Conservation (phyloP, 257 asterid species). For the Solanum etuberosum region DNA sequence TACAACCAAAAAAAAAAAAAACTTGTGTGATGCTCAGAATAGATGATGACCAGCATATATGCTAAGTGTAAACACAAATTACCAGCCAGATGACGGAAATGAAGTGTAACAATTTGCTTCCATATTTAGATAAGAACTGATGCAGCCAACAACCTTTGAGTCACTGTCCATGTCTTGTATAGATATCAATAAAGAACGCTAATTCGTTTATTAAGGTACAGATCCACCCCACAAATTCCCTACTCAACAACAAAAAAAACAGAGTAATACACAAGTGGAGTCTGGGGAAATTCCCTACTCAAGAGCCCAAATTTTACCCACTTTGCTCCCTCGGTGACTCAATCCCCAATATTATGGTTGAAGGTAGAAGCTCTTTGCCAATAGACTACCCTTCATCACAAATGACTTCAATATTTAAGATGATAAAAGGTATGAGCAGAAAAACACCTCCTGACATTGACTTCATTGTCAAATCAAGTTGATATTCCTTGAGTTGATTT, state of each 20-base stretch:
- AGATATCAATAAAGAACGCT: neutral
- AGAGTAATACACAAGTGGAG: neutral
- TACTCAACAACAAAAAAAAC: neutral
- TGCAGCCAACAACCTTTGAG: neutral
- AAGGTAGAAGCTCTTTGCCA: neutral
- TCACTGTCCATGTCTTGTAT: neutral
- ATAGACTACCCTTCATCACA: neutral
- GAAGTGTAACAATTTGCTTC: neutral
- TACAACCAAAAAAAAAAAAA: neutral
- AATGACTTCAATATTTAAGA: neutral
- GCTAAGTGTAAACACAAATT: neutral
- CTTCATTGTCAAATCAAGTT: neutral
- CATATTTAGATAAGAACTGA: neutral
- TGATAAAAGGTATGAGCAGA: neutral
- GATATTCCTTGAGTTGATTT: neutral
- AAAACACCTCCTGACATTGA: neutral
- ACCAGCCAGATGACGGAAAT: neutral
- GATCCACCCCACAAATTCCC: neutral
- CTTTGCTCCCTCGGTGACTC: neutral
- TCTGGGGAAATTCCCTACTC: neutral
- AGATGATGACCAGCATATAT: neutral
- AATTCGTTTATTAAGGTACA: neutral
- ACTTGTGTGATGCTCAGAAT: neutral
- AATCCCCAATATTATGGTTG: neutral
- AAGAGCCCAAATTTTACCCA: neutral